phyloP scores from a whole-genome alignment of 306 rosid species.

The Sophora flavescens region DNA sequence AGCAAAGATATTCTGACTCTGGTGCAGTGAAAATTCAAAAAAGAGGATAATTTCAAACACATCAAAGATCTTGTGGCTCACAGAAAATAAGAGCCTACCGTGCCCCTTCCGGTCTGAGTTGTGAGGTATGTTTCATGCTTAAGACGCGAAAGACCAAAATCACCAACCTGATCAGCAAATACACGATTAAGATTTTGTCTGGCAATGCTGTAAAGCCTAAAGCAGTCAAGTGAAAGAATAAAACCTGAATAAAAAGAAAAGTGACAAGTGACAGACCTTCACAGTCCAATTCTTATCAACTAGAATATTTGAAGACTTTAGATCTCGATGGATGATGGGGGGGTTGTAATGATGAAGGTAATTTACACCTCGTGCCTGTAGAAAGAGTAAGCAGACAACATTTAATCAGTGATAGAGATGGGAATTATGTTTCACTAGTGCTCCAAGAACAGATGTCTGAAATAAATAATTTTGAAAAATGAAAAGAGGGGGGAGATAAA shows the following conservation, averaged over 20 bases:
- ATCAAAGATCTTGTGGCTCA: conserved; percentile 35
- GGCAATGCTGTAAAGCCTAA: not conserved
- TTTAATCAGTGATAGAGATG: conserved; percentile 38
- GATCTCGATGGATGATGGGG: conserved; percentile 95
- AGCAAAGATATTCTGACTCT: conserved; percentile 34
- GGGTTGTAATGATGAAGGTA: conserved; percentile 96
- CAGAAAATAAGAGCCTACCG: conserved; percentile 47
- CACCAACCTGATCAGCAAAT: conserved; percentile 54
- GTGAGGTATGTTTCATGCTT: conserved; percentile 57
- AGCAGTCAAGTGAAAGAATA: conserved; percentile 9
- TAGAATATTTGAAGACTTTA: conserved; percentile 92
- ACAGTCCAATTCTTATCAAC: conserved; percentile 96
- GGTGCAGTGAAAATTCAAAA: not conserved
- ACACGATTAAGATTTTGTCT: conserved; percentile 31
- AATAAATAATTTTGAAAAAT: conserved; percentile 1
- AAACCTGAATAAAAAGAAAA: conserved; percentile 24
- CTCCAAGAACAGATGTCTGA: conserved; percentile 33
- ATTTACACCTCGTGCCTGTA: conserved; percentile 93
- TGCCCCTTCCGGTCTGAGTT: conserved; percentile 55
- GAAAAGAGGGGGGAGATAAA: not conserved
- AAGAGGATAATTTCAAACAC: conserved; percentile 29
- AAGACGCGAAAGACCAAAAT: conserved; percentile 61
- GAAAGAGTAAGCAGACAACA: conserved; percentile 46
- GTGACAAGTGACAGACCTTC: conserved; percentile 65
- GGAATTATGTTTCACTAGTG: too few species aligned